Evolutionary conservation across 208 protist genomes (phyloP), one percentile per base, ranked within the genome.

Genomic region (Leishmania turanica): DNA sequence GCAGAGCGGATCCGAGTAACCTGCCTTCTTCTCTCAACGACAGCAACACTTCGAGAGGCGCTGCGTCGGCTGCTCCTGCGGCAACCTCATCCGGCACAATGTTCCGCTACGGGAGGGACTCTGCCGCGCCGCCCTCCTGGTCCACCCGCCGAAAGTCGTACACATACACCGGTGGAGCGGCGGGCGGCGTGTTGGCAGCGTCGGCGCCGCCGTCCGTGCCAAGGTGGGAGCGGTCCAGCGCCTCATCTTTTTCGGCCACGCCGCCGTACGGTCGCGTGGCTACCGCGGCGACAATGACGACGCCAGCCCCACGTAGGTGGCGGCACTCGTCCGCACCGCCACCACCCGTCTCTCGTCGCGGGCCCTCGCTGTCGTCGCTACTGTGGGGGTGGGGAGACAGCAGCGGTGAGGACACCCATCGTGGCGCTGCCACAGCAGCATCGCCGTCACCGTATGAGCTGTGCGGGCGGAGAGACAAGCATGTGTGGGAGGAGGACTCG

Each of bases 311-410:
- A n/a, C 34, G 40, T 15, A 15, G 45, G 77, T 85, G 82, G 82
- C 77, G 82, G 17, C 69, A 56, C 40, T 64, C 24, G 45, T 47
- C 81, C 24, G 76, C 45, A 15, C 51, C 81, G 1, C 47, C 76
- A 7, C 37, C 81, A 17, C 74, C 62, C 3, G 34, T 45, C 60
- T 54, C 58, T 21, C 58, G 56, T 40, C 53, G 54, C 21, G 75
- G 53, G 37, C 15, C 82, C 64, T 80, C 71, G 58, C 17, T 34
- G 72, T 77, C 78, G 4, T 85, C 77, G 64, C 65, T 85, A 42
- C 72, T 85, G 64, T 85, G 82, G 82, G 82, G 82, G 19, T 85
- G 82, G 82, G 77, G 82, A 13, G 68, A 74, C 51, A 53, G 62
- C 1, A 45, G 37, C 34, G 72, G 54, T 7, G 75, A 37, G 2